Evolutionary conservation across 805 yeast species (phyloP).

Genomic region (Starmerella apis): DNA sequence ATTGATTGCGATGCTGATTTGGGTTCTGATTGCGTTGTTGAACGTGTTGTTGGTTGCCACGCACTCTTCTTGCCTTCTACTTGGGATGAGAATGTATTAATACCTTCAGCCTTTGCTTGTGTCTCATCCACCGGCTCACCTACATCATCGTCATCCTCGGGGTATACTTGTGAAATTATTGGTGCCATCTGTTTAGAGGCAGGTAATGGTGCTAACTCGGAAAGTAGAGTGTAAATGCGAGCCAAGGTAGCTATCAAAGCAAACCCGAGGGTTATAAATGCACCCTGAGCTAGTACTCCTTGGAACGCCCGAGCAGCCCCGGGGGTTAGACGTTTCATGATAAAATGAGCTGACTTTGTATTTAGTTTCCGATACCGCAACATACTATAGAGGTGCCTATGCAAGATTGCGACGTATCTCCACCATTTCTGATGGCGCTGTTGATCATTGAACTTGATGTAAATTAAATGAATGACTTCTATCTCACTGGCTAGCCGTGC

Average conservation of each 20-base stretch:
- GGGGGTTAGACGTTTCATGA: slow-evolving; percentile 35
- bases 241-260: slow-evolving; percentile 51
- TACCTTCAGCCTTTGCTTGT: background rate
- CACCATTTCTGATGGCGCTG: slow-evolving; percentile 71
- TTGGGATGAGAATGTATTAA: background rate
- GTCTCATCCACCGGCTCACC: slow-evolving; percentile 9
- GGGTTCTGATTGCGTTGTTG: too few relatives aligned
- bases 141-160: background rate
- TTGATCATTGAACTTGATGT: slow-evolving; percentile 67
- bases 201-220: slow-evolving; percentile 2
- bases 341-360: slow-evolving; percentile 25
- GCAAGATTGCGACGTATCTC: slow-evolving; percentile 52
- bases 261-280: slow-evolving; percentile 64
- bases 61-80: background rate
- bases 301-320: slow-evolving; percentile 52
- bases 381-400: slow-evolving; percentile 36
- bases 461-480: slow-evolving; percentile 48
- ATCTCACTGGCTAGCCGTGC: slow-evolving; percentile 40
- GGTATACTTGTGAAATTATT: background rate
- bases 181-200: background rate
- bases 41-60: too few relatives aligned
- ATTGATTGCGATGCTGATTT: background rate
- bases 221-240: slow-evolving; percentile 33
- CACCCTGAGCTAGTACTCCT: slow-evolving; percentile 61
- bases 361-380: slow-evolving; percentile 12